Percentiles rank a stretch among this genome's conserved stretches.
These are phyloP conservation scores for Globisporangium sylvaticum DNA, from an alignment of 352 stramenopile species.

Conservation along the genomic window DNA sequence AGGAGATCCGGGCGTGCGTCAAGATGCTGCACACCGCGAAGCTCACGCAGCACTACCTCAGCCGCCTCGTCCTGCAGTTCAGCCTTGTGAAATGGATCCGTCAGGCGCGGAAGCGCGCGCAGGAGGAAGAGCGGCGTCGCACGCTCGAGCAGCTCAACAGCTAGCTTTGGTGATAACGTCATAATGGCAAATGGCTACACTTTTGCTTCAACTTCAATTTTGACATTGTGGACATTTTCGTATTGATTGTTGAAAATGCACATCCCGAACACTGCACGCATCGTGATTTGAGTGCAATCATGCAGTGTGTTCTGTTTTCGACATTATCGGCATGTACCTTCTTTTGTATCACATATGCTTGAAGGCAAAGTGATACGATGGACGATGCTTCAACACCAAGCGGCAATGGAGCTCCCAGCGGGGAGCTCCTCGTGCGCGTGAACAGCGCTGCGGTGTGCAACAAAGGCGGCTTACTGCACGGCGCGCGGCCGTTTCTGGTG, in stretches of 20 bases:
- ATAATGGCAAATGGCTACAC: not conserved
- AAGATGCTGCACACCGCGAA: slow-evolving; percentile 65
- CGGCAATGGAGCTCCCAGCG: slow-evolving; percentile 21
- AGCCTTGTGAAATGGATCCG: slow-evolving; percentile 58
- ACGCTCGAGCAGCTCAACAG: slow-evolving; percentile 18
- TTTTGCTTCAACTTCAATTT: not conserved
- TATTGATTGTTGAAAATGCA: too few species aligned
- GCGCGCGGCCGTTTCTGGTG: slow-evolving; percentile 29
- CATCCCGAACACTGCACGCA: too few species aligned
- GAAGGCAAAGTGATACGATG: not conserved
- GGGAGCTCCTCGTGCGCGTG: slow-evolving; percentile 45
- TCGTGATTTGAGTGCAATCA: too few species aligned
- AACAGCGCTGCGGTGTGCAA: slow-evolving; percentile 17
- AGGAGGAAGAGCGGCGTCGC: slow-evolving; percentile 24
- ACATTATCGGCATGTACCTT: too few species aligned
- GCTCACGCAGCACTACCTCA: slow-evolving; percentile 70
- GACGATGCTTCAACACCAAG: not conserved
- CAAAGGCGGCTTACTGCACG: slow-evolving; percentile 22
- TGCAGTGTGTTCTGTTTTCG: too few species aligned
- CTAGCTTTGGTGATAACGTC: slow-evolving; percentile 1
- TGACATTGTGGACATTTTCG: not conserved
- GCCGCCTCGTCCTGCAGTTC: slow-evolving; percentile 52
- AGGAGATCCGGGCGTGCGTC: slow-evolving; percentile 54
- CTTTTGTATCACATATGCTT: too few species aligned
- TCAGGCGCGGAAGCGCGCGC: slow-evolving; percentile 35